These are phyloP conservation scores for Neofusicoccum umdonicola DNA, from an alignment of 2,329 filamentous ascomycete species.

Conservation along the genomic window DNA sequence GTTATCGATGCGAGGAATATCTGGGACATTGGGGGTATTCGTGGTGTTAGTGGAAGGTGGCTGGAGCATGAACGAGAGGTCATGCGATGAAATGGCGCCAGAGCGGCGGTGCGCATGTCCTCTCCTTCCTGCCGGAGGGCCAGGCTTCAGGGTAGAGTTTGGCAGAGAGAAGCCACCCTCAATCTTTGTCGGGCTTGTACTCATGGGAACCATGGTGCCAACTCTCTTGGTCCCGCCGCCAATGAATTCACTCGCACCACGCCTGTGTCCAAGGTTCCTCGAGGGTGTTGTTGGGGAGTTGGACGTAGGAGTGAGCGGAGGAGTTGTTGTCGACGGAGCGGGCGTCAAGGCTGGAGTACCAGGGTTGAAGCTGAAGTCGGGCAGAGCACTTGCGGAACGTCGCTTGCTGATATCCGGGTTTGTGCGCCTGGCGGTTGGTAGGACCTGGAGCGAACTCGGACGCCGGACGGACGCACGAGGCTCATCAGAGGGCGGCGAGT, in stretches of 20 bases:
- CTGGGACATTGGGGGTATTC: constrained; percentile 49
- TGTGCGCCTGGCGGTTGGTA: constrained; percentile 30
- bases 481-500: constrained; percentile 28
- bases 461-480: constrained; percentile 32
- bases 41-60: constrained; percentile 52
- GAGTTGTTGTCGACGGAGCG: constrained; percentile 30
- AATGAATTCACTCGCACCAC: constrained; percentile 84
- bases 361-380: constrained; percentile 51
- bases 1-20: constrained; percentile 13
- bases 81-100: constrained; percentile 76
- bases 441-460: constrained; percentile 38
- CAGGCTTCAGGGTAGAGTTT: constrained; percentile 47
- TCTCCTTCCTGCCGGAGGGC: constrained; percentile 56
- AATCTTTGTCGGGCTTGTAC: constrained; percentile 67
- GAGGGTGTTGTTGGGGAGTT: constrained; percentile 46
- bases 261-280: constrained; percentile 62
- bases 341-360: constrained; percentile 25
- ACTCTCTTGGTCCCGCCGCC: constrained; percentile 60
- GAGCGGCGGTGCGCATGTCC: constrained; percentile 81
- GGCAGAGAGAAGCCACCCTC: constrained; percentile 59
- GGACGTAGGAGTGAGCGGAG: constrained; percentile 38
- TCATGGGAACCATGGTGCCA: constrained; percentile 58
- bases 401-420: constrained; percentile 36
- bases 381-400: constrained; percentile 44
- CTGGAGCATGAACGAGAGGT: constrained; percentile 68